A percentile compares a stretch with the other conserved stretches of the same genome.
Conservation (phyloP, 805 yeast species). For the Spathaspora passalidarum region DNA sequence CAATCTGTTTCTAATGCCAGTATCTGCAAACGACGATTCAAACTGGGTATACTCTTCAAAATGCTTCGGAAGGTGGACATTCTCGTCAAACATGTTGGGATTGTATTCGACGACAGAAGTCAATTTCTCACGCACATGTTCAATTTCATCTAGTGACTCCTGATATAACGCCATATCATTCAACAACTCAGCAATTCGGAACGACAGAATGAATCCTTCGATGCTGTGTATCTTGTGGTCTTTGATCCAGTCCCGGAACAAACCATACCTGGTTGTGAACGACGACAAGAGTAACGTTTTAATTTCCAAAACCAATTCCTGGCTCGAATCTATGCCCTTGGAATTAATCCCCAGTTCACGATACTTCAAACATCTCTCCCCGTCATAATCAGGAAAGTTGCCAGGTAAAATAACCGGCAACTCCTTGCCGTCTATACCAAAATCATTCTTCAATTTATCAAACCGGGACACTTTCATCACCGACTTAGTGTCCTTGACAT, state of each 20-base stretch:
- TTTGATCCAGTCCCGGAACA: constrained; percentile 11
- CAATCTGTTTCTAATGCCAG: neutral
- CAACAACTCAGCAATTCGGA: constrained; percentile 50
- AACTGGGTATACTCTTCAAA: constrained; percentile 9
- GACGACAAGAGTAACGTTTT: constrained; percentile 52
- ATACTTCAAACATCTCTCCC: constrained; percentile 40
- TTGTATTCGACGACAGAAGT: constrained; percentile 5
- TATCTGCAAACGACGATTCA: constrained; percentile 13
- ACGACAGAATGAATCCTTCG: constrained; percentile 30
- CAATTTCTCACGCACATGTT: constrained; percentile 35
- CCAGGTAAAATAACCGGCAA: constrained; percentile 11
- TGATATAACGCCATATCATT: constrained; percentile 56
- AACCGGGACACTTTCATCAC: constrained; percentile 45
- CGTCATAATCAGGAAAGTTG: constrained; percentile 2
- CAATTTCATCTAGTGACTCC: constrained; percentile 56
- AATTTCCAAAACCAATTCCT: constrained; percentile 38
- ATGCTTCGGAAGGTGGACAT: constrained; percentile 7
- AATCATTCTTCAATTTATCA: constrained; percentile 57
- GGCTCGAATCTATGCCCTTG: constrained; percentile 49
- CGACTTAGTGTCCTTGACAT: constrained; percentile 30
- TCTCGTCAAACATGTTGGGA: constrained; percentile 6
- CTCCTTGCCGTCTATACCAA: constrained; percentile 40
- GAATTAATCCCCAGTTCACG: constrained; percentile 22
- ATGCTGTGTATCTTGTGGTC: constrained; percentile 5
- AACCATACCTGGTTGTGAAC: constrained; percentile 34